A percentile compares a stretch with the other conserved stretches of the same genome.
Conservation (phyloP, 2,329 filamentous ascomycete genomes). For the Nemania sp. region DNA sequence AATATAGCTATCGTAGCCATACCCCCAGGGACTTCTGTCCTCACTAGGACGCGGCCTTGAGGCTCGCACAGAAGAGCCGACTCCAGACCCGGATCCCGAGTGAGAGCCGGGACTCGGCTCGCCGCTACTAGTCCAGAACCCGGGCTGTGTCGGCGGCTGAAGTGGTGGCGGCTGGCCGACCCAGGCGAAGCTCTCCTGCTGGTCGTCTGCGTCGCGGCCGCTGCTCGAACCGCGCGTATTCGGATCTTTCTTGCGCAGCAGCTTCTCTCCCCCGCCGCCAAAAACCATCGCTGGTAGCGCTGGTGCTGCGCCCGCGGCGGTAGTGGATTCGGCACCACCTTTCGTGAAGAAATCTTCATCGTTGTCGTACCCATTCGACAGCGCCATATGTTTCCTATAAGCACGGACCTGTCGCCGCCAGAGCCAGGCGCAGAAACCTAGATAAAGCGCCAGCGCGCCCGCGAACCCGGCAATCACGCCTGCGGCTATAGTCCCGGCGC, state of each 20-base stretch:
- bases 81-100: conserved; percentile 25
- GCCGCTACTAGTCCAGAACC: conserved; percentile 18
- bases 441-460: conserved; percentile 63
- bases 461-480: conserved; percentile 67
- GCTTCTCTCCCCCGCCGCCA: conserved; percentile 34
- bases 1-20: conserved; percentile 23
- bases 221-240: conserved; percentile 14
- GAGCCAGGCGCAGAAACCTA: conserved; percentile 73
- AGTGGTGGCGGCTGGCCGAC: conserved; percentile 36
- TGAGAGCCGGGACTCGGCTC: conserved; percentile 34
- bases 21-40: conserved; percentile 35
- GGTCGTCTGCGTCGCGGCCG: conserved; percentile 5
- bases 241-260: conserved; percentile 32
- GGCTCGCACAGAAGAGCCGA: conserved; percentile 12
- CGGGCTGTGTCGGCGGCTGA: no score
- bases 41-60: conserved; percentile 32
- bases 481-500: conserved; percentile 48
- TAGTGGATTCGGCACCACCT: conserved; percentile 7
- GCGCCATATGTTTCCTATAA: conserved; percentile 71
- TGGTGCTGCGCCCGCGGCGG: neutral
- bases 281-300: neutral
- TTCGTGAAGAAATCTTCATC: conserved; percentile 23
- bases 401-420: conserved; percentile 71
- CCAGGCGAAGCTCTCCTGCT: conserved; percentile 36
- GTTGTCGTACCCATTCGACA: conserved; percentile 58